phyloP scores from a whole-genome alignment of 225 moss, liverwort and hornwort genomes.

The Sphagnum contortum region DNA sequence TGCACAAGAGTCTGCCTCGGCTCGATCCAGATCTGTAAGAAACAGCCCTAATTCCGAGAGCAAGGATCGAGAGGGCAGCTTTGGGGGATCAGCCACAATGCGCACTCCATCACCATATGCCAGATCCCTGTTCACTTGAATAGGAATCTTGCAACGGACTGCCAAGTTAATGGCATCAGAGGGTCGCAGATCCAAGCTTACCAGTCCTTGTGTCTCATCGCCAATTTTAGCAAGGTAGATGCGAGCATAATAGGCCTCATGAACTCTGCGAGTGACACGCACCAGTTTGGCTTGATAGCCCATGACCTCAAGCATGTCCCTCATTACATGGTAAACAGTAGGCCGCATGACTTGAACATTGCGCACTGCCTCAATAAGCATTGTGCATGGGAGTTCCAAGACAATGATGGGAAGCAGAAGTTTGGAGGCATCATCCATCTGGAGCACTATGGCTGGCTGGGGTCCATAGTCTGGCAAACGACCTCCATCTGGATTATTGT shows the following conservation, averaged over 20 bases:
- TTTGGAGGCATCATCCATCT: slow-evolving; percentile 49
- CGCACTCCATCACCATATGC: slow-evolving; percentile 44
- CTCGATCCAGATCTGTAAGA: slow-evolving; percentile 40
- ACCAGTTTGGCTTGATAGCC: slow-evolving; percentile 51
- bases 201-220: slow-evolving; percentile 30
- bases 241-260: slow-evolving; percentile 52
- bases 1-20: slow-evolving; percentile 29
- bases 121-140: slow-evolving; percentile 48
- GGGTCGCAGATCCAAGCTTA: slow-evolving; percentile 44
- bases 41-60: slow-evolving; percentile 16
- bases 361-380: slow-evolving; percentile 55
- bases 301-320: slow-evolving; percentile 52
- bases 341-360: slow-evolving; percentile 52
- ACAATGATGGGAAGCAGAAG: slow-evolving; percentile 44
- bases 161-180: slow-evolving; percentile 56
- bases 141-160: slow-evolving; percentile 45
- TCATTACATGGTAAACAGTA: slow-evolving; percentile 51
- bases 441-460: slow-evolving; percentile 47
- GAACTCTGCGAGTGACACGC: slow-evolving; percentile 50
- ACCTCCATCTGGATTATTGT: slow-evolving; percentile 39
- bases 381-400: slow-evolving; percentile 45
- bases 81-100: slow-evolving; percentile 34
- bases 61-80: slow-evolving; percentile 22
- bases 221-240: slow-evolving; percentile 40
- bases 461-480: slow-evolving; percentile 44